These are phyloP conservation scores for Blastocystis sp. DNA, from an alignment of 352 stramenopile species.

Conservation along the genomic window DNA sequence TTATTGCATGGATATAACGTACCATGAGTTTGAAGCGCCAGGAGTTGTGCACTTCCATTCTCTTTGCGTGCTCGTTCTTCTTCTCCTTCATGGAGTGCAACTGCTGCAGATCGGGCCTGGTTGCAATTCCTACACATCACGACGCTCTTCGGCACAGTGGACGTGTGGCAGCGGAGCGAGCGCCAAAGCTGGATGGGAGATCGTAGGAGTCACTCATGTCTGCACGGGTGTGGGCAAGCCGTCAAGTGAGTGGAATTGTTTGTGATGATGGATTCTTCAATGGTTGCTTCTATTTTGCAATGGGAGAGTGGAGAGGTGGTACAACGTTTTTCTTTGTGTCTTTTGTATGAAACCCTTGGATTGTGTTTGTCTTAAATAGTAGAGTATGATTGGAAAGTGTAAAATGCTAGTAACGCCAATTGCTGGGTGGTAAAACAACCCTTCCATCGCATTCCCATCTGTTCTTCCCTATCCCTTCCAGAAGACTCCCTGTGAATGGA, in stretches of 20 bases:
- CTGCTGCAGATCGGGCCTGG: background rate
- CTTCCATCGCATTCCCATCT: constrained; percentile 63
- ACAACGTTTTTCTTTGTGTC: too few species aligned
- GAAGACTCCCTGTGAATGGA: constrained; percentile 87
- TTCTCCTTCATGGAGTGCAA: background rate
- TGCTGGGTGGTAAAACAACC: background rate
- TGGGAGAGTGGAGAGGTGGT: too few species aligned
- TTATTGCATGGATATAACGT: background rate
- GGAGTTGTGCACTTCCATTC: constrained; percentile 62
- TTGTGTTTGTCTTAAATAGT: too few species aligned
- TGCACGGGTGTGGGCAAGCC: background rate
- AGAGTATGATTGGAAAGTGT: too few species aligned
- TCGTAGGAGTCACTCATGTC: background rate
- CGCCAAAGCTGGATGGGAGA: background rate
- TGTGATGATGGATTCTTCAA: too few species aligned
- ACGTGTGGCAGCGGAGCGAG: background rate
- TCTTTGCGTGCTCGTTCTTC: constrained; percentile 41
- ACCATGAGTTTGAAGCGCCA: constrained; percentile 60
- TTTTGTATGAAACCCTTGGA: too few species aligned
- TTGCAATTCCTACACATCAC: constrained; percentile 23
- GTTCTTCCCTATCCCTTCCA: constrained; percentile 75
- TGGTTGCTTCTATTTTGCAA: too few species aligned
- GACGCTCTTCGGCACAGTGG: background rate
- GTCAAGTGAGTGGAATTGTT: background rate
- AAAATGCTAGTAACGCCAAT: too few species aligned